Evolutionary conservation across 2,329 filamentous ascomycete species (phyloP), one percentile per base, ranked within the genome.

Genomic region (Ustulina deusta): DNA sequence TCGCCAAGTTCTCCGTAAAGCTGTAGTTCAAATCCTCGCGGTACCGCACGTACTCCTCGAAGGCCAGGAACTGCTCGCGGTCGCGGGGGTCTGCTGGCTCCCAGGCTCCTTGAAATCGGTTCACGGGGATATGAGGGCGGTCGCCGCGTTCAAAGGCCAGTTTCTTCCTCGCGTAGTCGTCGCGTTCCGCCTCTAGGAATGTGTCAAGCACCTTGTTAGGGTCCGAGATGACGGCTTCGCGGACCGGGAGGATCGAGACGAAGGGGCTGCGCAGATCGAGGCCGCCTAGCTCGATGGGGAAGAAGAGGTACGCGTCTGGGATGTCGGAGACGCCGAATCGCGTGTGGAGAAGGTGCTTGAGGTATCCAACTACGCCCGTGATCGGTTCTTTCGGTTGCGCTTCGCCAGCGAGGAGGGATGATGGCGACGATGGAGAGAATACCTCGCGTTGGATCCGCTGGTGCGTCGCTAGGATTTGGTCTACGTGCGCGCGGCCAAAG

Each of bases 341-440:
- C 9, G 83, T 74, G 4, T 79, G 72, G 11, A 91, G 85, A 6
- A 81, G 79, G 15, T 79, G 77, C 58, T 87, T 86, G 1, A 91
- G 81, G 69, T 88, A 84, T n/a, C 85, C 82, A 0, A 84, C 84
- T 1, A 89, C 85, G 34, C 83, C 85, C 2, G 73, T 77, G 1
- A 75, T 74, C 60, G 17, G 71, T 60, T 42, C 64, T 65, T 25
- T 64, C 48, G 2, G 68, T 68, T 42, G 25, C 7, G 36, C 64
- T n/a, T 67, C 66, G 52, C 66, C 63, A 25, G 44, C 32, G 4
- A 68, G 57, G n/a, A 67, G 59, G 15, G 68, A 61, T 0, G 75
- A 76, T 0, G 76, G 71, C 7, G 62, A 56, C 5, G 70, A 66
- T 0, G 75, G 74, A 0, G 77, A 77, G 71, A 87, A 87, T 6